These are phyloP conservation scores for Purpureocillium lavendulum DNA, from an alignment of 2,329 filamentous ascomycete species.

Conservation along the genomic window DNA sequence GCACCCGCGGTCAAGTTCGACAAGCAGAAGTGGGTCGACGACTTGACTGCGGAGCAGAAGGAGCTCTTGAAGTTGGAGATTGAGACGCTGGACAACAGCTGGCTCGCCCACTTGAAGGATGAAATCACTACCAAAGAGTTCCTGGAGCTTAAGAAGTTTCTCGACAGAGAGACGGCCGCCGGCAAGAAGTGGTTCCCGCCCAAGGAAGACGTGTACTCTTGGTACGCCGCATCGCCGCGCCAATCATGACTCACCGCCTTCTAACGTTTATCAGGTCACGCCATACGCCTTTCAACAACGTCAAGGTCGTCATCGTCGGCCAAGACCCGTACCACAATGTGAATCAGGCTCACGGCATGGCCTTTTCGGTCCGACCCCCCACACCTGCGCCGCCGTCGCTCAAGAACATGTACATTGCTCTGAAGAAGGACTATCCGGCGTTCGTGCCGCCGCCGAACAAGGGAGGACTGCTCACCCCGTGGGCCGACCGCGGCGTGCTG, in stretches of 20 bases:
- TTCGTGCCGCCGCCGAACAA: conserved; percentile 70
- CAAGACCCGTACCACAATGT: conserved; percentile 96
- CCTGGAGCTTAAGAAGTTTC: conserved; percentile 77
- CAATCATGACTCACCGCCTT: not conserved
- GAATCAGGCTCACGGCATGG: conserved; percentile 93
- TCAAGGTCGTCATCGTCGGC: conserved; percentile 89
- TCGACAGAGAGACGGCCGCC: conserved; percentile 65
- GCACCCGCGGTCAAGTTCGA: conserved; percentile 55
- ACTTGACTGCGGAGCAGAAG: conserved; percentile 73
- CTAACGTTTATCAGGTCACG: conserved; percentile 59
- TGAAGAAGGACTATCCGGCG: conserved; percentile 79
- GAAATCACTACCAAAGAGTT: conserved; percentile 75
- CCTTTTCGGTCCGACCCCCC: conserved; percentile 88
- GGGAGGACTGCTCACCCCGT: conserved; percentile 78
- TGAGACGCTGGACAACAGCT: conserved; percentile 82
- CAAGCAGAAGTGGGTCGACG: conserved; percentile 82
- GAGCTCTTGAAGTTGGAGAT: conserved; percentile 82
- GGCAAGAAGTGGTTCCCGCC: conserved; percentile 83
- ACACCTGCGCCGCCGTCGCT: conserved; percentile 84
- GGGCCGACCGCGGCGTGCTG: conserved; percentile 88
- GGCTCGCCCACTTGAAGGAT: conserved; percentile 82
- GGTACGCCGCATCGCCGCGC: conserved; percentile 44
- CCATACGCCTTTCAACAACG: conserved; percentile 77
- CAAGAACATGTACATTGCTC: conserved; percentile 83
- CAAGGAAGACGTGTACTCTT: conserved; percentile 84